Base-by-base conservation (phyloP, 2,329 filamentous ascomycete genomes). In the Calycina herbarum region DNA sequence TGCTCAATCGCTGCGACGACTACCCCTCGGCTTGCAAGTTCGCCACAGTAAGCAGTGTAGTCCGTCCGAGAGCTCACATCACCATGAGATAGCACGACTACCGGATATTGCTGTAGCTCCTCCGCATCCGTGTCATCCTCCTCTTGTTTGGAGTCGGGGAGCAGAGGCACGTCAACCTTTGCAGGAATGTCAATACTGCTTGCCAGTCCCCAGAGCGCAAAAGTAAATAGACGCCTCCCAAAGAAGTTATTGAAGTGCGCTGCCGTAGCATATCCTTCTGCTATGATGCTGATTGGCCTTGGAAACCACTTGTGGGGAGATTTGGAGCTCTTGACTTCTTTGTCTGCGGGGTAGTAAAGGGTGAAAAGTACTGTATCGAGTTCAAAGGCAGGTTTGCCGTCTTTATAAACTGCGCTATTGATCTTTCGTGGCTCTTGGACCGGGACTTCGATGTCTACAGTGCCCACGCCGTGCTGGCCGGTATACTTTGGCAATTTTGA, bases 41-140 rank as follows among this genome's bases (percentile, higher is more conserved):
- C 48, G 3, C 48, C 48, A 13, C 48, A 54, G 20, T 54, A 54
- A 5, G 48, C 48, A 27, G 48, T 54, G 10, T 54, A 54, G 8
- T 54, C 48, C 10, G 48, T 54, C 13, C 48, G 48, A 27, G 48
- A 54, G 48, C 48, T 54, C 48, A 54, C 48, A 13, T 54, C 48
- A 24, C 48, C 48, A 24, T 54, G 48, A 13, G 48, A 54, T 10
- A 54, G 24, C 2, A 54, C 24, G 10, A 54, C 48, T 10, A 54
- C 48, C 24, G 48, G 20, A 27, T 54, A 54, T 24, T 54, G 48
- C 11, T 54, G 48, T 3, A 27, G 11, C 20, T 54, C 48, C 11
- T 54, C 48, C 7, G 20, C 48, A 54, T 13, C 48, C 0, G 38
- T 40, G 5, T 40, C 38, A 40, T 40, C 38, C 11, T 40, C 38